phyloP scores from a whole-genome alignment of 2,329 filamentous ascomycete genomes.

The Aureobasidium lini region DNA sequence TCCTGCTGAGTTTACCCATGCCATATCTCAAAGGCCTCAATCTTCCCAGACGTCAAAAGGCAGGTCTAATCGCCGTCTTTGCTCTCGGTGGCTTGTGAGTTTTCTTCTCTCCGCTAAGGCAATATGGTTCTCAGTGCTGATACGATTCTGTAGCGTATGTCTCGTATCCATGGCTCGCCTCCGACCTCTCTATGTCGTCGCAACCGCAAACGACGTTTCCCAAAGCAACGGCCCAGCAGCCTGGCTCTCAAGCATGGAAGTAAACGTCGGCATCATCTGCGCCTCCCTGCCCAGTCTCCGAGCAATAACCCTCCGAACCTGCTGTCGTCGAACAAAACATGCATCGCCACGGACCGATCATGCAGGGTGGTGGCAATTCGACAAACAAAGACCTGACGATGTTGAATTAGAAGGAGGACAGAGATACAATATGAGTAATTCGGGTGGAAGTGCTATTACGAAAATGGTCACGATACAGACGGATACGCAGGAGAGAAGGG shows the following conservation, averaged over 20 bases:
- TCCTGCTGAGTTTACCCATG: conserved; percentile 26
- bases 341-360: background rate
- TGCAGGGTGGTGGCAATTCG: background rate
- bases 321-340: background rate
- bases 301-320: conserved; percentile 22
- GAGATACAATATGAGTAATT: background rate
- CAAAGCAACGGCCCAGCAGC: conserved; percentile 23
- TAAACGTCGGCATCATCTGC: conserved; percentile 25
- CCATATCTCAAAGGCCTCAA: conserved; percentile 25
- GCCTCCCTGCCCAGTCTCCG: conserved; percentile 24
- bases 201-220: conserved; percentile 19
- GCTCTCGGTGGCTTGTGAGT: conserved; percentile 27
- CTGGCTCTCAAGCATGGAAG: conserved; percentile 22
- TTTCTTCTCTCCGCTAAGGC: too few species aligned
- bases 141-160: conserved; percentile 14
- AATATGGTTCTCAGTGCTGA: background rate
- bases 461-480: background rate
- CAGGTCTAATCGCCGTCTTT: conserved; percentile 27
- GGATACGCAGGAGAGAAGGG: background rate
- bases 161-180: conserved; percentile 22
- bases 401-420: background rate
- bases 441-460: background rate
- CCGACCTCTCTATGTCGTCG: conserved; percentile 20
- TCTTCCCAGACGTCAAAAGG: conserved; percentile 24
- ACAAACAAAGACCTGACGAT: background rate